phyloP scores from a whole-genome alignment of 495 filamentous ascomycete genomes.

The Hamigera avellanea region DNA sequence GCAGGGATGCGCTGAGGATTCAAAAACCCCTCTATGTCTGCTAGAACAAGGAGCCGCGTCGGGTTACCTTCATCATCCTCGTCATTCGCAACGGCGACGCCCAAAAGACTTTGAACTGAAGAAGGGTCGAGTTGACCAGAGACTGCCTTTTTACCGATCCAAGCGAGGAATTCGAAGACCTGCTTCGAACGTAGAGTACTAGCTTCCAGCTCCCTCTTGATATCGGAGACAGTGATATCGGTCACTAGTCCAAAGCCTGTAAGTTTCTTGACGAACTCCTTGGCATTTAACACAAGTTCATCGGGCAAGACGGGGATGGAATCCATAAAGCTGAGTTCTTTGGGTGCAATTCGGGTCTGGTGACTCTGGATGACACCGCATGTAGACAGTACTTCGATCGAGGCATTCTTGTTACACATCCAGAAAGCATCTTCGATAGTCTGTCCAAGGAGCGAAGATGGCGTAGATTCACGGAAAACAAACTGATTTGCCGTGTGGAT shows the following conservation, averaged over 20 bases:
- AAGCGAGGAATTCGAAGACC: conserved; percentile 68
- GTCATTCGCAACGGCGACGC: conserved; percentile 70
- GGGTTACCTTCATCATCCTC: conserved; percentile 45
- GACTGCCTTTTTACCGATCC: conserved; percentile 58
- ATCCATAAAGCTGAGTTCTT: conserved; percentile 79
- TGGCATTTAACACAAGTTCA: conserved; percentile 48
- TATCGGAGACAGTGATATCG: conserved; percentile 76
- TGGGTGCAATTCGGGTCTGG: conserved; percentile 65
- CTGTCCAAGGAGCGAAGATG: conserved; percentile 64
- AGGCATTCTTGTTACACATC: conserved; percentile 69
- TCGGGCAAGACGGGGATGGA: conserved; percentile 81
- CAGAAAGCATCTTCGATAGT: conserved; percentile 91
- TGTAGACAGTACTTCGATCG: conserved; percentile 80
- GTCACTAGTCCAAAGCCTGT: conserved; percentile 69
- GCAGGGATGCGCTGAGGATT: conserved; percentile 64
- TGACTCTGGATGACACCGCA: conserved; percentile 69
- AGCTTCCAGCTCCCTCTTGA: conserved; percentile 63
- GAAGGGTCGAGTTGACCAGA: conserved; percentile 53
- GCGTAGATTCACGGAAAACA: conserved; percentile 78
- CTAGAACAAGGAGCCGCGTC: conserved; percentile 61
- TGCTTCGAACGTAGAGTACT: conserved; percentile 67
- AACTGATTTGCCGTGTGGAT: conserved; percentile 64
- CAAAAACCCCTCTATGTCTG: conserved; percentile 61
- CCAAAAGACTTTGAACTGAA: conserved; percentile 54
- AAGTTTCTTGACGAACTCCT: conserved; percentile 64